A percentile compares a stretch with the other conserved stretches of the same genome.
phyloP scores from a whole-genome alignment of 75 land plant species.

The Isoetes taiwanensis region DNA sequence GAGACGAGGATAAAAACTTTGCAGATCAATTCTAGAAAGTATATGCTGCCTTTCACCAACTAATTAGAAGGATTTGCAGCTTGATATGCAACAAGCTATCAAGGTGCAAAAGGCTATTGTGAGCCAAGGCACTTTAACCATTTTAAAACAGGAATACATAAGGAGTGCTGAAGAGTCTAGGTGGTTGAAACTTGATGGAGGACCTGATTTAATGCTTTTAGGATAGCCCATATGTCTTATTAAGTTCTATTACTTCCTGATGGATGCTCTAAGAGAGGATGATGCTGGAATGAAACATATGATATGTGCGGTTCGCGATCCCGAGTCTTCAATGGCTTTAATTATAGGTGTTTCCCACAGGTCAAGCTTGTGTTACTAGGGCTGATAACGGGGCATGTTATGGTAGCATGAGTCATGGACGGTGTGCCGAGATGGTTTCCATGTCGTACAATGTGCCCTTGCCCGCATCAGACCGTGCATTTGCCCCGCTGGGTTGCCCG shows the following conservation, averaged over 20 bases:
- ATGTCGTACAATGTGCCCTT: too few relatives aligned
- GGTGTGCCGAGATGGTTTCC: too few relatives aligned
- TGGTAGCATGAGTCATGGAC: too few relatives aligned
- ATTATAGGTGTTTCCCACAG: slow-evolving; percentile 79
- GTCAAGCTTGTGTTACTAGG: too few relatives aligned
- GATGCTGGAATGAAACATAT: slow-evolving; percentile 80
- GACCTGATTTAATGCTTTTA: slow-evolving; percentile 47
- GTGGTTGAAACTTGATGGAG: slow-evolving; percentile 75
- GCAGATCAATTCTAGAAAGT: too few relatives aligned
- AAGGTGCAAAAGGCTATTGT: slow-evolving; percentile 67
- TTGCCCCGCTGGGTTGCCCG: too few relatives aligned
- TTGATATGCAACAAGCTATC: slow-evolving; percentile 79
- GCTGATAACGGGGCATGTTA: too few relatives aligned
- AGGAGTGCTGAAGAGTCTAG: slow-evolving; percentile 76
- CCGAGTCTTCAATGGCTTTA: slow-evolving; percentile 39
- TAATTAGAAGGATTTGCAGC: slow-evolving; percentile 40
- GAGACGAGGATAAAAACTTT: too few relatives aligned
- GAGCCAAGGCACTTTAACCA: slow-evolving; percentile 80
- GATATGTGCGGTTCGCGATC: slow-evolving; percentile 58
- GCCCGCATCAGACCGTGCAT: too few relatives aligned
- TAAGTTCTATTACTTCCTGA: slow-evolving; percentile 73
- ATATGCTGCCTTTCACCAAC: slow-evolving; percentile 37
- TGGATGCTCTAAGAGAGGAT: slow-evolving; percentile 83
- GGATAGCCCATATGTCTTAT: slow-evolving; percentile 77
- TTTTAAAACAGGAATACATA: slow-evolving; percentile 66